These are phyloP conservation scores for Penicillium psychrofluorescens DNA, from an alignment of 495 filamentous ascomycete genomes.

Conservation along the genomic window DNA sequence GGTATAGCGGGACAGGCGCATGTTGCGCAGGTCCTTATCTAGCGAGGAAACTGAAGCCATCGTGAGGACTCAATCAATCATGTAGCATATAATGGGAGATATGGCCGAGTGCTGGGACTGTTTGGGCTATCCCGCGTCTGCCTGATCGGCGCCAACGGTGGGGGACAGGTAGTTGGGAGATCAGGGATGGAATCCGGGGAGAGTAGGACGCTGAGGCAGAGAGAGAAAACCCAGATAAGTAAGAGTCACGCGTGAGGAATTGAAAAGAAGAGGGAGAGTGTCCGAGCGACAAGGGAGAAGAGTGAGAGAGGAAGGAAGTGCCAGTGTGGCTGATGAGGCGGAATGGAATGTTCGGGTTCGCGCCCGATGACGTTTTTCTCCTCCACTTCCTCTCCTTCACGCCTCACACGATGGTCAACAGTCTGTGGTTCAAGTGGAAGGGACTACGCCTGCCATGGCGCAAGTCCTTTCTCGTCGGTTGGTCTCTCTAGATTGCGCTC, in stretches of 20 bases:
- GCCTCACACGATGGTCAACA: slow-evolving; percentile 28
- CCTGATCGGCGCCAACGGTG: slow-evolving; percentile 17
- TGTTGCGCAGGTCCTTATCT: slow-evolving; percentile 88
- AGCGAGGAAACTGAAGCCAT: slow-evolving; percentile 96
- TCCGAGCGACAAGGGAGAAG: slow-evolving; percentile 1
- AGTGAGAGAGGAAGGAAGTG: slow-evolving; percentile 18
- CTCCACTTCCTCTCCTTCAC: slow-evolving; percentile 6
- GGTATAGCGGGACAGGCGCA: slow-evolving; percentile 92
- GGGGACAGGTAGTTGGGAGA: slow-evolving; percentile 15
- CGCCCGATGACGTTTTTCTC: slow-evolving; percentile 9
- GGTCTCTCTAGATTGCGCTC: slow-evolving; percentile 12
- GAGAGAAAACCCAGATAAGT: background rate
- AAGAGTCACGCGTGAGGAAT: background rate
- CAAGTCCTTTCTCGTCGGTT: slow-evolving; percentile 71
- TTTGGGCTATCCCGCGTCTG: slow-evolving; percentile 17
- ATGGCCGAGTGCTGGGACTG: background rate
- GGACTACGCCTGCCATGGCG: slow-evolving; percentile 79
- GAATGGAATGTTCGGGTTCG: slow-evolving; percentile 23
- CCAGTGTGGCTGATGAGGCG: slow-evolving; percentile 17
- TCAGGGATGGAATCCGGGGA: background rate
- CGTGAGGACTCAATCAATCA: slow-evolving; percentile 2
- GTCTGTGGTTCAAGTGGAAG: slow-evolving; percentile 82
- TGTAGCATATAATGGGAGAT: background rate
- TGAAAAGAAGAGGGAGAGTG: background rate
- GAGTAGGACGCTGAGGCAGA: slow-evolving; percentile 1